phyloP scores from a whole-genome alignment of 306 rosid species.

The Arachis hypogaea region DNA sequence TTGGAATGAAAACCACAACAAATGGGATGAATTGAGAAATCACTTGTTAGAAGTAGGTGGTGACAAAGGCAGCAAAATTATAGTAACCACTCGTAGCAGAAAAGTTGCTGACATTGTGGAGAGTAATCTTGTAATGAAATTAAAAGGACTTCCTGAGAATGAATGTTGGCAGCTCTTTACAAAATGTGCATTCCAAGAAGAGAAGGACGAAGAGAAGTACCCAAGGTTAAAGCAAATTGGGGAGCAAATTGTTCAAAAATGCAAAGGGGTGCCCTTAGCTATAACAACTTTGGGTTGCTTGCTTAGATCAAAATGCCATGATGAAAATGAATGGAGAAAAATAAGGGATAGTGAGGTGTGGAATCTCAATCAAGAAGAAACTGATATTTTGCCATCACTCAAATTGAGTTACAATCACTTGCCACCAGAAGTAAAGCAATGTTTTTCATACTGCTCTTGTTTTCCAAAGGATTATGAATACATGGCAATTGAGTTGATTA shows the following conservation, averaged over 20 bases:
- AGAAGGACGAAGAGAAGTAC: neutral
- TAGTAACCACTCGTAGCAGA: no score
- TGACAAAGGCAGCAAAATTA: no score
- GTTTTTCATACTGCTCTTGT: neutral
- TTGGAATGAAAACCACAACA: no score
- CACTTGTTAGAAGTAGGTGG: no score
- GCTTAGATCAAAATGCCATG: neutral
- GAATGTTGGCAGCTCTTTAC: no score
- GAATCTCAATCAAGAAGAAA: neutral
- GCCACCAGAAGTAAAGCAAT: neutral
- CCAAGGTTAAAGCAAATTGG: neutral
- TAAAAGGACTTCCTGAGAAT: no score
- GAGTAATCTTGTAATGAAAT: no score
- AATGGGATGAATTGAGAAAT: no score
- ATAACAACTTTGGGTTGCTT: neutral
- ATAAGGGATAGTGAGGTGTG: neutral
- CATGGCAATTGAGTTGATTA: neutral
- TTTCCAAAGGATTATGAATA: neutral
- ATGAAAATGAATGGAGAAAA: neutral
- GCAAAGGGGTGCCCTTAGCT: neutral
- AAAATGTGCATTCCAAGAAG: neutral
- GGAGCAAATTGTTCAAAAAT: neutral
- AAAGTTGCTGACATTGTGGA: no score
- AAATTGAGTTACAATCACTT: neutral
- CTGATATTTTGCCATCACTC: neutral